These are phyloP conservation scores for Pyrus communis DNA, from an alignment of 306 rosid genomes.

Conservation along the genomic window DNA sequence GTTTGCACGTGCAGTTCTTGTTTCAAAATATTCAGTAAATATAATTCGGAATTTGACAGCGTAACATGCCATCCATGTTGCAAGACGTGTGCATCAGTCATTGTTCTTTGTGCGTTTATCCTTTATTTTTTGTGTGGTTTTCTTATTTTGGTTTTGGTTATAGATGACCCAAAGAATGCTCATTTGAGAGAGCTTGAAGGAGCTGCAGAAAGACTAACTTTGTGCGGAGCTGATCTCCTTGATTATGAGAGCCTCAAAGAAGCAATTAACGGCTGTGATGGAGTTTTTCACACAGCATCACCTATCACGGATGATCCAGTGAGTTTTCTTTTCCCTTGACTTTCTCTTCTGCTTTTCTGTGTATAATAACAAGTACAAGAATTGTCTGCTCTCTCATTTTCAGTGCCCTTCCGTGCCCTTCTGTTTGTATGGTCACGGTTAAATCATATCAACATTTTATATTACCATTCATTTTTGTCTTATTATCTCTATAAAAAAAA, in stretches of 20 bases:
- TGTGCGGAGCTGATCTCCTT: constrained; percentile 70
- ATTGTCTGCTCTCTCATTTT: too few relatives aligned
- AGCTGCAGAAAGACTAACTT: constrained; percentile 55
- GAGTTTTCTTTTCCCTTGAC: neutral
- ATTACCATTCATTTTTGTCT: too few relatives aligned
- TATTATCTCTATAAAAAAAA: too few relatives aligned
- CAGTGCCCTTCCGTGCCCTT: too few relatives aligned
- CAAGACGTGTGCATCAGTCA: neutral
- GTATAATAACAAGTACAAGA: neutral
- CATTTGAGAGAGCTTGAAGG: constrained; percentile 81
- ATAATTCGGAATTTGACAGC: neutral
- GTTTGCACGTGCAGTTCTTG: neutral
- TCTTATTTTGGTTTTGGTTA: neutral
- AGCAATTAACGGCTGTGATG: constrained; percentile 59
- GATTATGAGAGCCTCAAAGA: constrained; percentile 45
- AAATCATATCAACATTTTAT: too few relatives aligned
- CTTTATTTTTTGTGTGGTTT: neutral
- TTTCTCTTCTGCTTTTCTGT: neutral
- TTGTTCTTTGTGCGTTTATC: neutral
- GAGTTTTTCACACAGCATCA: constrained; percentile 82
- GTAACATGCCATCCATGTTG: neutral
- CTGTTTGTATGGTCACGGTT: too few relatives aligned
- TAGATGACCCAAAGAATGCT: constrained; percentile 68
- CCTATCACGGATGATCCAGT: constrained; percentile 87
- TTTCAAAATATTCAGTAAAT: neutral